Conservation (phyloP, 495 filamentous ascomycete genomes). For the Penicillium waksmanii region DNA sequence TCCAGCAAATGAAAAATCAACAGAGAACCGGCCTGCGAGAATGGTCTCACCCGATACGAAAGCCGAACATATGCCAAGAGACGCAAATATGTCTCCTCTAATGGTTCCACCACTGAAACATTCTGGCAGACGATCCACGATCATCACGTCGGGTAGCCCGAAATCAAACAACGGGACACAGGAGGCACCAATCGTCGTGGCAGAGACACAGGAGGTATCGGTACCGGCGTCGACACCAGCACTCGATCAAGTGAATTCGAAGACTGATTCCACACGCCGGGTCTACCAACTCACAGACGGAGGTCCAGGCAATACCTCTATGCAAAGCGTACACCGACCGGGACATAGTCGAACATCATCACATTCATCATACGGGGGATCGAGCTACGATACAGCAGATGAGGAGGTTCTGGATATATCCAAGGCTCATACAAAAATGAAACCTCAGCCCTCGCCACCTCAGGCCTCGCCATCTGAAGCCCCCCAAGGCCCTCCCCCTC, state of each 20-base stretch:
- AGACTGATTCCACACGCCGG: not conserved
- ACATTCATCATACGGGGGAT: constrained; percentile 19
- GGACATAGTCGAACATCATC: constrained; percentile 24
- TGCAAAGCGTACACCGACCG: not conserved
- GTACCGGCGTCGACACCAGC: not conserved
- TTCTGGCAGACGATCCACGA: constrained; percentile 9
- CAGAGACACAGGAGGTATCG: constrained; percentile 4
- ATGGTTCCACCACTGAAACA: constrained; percentile 18
- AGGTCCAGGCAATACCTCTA: constrained; percentile 1
- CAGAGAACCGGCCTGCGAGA: not conserved
- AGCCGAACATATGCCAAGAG: not conserved
- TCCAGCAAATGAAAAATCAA: not conserved
- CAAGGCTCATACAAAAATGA: not conserved
- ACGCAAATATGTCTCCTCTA: not conserved
- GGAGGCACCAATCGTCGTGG: not conserved
- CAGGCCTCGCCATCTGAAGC: not conserved
- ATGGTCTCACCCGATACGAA: not conserved
- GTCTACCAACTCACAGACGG: constrained; percentile 4
- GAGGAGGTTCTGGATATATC: constrained; percentile 33
- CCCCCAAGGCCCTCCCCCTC: not conserved
- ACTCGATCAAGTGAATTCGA: not conserved
- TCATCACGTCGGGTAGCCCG: not conserved
- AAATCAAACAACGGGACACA: not conserved
- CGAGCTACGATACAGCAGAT: constrained; percentile 46
- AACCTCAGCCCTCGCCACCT: not conserved